Base-by-base conservation (phyloP, 768 basidiomycete species). In the Pholiota microspora region DNA sequence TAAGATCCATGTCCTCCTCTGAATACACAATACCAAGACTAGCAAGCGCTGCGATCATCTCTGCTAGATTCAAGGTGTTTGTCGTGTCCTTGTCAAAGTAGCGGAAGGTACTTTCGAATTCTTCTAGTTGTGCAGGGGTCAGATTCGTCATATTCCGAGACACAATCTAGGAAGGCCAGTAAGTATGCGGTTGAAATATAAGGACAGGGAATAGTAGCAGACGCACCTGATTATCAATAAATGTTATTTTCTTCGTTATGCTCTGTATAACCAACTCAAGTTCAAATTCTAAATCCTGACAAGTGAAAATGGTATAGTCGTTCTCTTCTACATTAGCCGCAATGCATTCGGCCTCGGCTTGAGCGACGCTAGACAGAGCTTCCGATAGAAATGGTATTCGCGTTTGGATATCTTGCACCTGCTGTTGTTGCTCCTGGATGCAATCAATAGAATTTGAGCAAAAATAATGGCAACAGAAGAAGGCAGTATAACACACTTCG, bases 271-370 rank as follows among this genome's bases (percentile, higher is more conserved):
- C 79, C 10, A 94, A 76, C 66, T 88, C 88, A 1, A 94, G 77
- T 71, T 98, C 95, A 59, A 94, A 97, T 54, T 87, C 85, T 36
- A 97, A 77, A 68, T 98, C 95, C 69, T 92, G 89, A 58, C 78
- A 84, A 3, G 90, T 92, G 64, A 95, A 89, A 2, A 96, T 84
- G 0, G 94, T 96, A 67, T 95, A 91, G 67, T 98, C 96, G 66
- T 97, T 98, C 70, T 97, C 95, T 64, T 98, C 96, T 5, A 98
- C 88, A 57, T 98, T 97, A 8, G 94, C 95, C 6, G 84, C 82
- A 3, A 71, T 72, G 70, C 95, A 97, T 50, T 88, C 89, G 1
- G 77, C 76, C 62, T 98, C 92, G 0, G 86, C 86, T 0, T 68
- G 73, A 0, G 74, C 74, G 8, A 96, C 84, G 12, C 76, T 66